phyloP scores from a whole-genome alignment of 2,329 filamentous ascomycete species.

The Fusarium globosum region DNA sequence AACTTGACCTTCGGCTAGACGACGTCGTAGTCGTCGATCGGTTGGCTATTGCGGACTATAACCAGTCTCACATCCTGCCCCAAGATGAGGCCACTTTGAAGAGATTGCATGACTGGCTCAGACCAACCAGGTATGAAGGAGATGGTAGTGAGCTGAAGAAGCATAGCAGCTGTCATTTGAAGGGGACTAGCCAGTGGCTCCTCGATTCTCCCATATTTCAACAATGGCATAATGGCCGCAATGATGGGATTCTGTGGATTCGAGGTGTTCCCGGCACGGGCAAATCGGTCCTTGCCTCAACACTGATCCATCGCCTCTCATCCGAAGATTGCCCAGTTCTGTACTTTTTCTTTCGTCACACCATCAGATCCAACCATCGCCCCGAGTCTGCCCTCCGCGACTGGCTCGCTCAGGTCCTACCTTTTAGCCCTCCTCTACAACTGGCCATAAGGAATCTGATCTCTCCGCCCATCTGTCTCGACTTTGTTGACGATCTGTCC shows the following conservation, averaged over 20 bases:
- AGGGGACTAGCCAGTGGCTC: constrained; percentile 30
- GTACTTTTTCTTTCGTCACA: constrained; percentile 55
- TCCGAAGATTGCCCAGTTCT: constrained; percentile 43
- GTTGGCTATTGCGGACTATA: constrained; percentile 47
- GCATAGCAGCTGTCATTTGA: constrained; percentile 13
- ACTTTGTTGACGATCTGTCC: neutral
- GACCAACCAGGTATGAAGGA: constrained; percentile 22
- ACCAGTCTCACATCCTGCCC: constrained; percentile 48
- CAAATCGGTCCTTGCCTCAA: constrained; percentile 51
- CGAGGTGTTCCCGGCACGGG: constrained; percentile 53
- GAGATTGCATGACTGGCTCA: constrained; percentile 20
- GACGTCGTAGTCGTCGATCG: constrained; percentile 38
- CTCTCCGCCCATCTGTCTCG: neutral
- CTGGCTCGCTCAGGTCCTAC: constrained; percentile 50
- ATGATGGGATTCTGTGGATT: constrained; percentile 32
- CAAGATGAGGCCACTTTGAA: constrained; percentile 38
- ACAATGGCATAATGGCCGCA: constrained; percentile 2
- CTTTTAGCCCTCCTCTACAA: constrained; percentile 48
- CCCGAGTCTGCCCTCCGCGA: constrained; percentile 48
- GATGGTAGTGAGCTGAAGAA: constrained; percentile 31
- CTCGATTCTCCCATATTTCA: neutral
- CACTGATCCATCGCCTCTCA: constrained; percentile 28
- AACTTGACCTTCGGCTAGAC: neutral
- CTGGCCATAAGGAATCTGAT: constrained; percentile 28
- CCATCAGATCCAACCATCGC: constrained; percentile 50